A percentile compares a stretch with the other conserved stretches of the same genome.
phyloP scores from a whole-genome alignment of 2,329 filamentous ascomycete species.

The Apiospora phragmitis region DNA sequence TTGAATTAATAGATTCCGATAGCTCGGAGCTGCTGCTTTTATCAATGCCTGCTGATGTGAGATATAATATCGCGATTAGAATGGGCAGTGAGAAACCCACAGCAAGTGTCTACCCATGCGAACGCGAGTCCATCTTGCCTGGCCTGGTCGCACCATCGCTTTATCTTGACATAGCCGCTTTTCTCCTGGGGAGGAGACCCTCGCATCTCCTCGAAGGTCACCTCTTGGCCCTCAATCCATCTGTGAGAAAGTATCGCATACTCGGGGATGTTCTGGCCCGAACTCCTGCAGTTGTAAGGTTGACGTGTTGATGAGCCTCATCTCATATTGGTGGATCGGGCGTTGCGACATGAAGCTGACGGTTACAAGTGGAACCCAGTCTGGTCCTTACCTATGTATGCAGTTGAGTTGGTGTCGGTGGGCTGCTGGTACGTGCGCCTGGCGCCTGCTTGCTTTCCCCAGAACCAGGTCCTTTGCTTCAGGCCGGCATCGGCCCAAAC shows the following conservation, averaged over 20 bases:
- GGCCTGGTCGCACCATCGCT: not conserved
- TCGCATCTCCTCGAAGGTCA: not conserved
- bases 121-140: not conserved
- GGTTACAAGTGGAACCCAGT: no score
- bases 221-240: not conserved
- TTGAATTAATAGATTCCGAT: constrained; percentile 15
- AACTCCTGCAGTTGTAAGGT: not conserved
- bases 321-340: not conserved
- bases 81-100: not conserved
- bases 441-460: not conserved
- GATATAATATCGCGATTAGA: not conserved
- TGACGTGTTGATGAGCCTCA: not conserved
- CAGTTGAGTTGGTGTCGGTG: no score
- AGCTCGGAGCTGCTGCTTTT: not conserved
- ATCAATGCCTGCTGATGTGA: not conserved
- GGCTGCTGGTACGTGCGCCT: not conserved
- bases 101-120: not conserved
- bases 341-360: no score
- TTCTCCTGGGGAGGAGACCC: not conserved
- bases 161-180: not conserved
- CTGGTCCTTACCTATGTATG: not conserved
- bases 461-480: not conserved
- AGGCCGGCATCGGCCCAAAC: constrained; percentile 7
- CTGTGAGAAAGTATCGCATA: not conserved
- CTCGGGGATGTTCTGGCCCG: not conserved